Evolutionary conservation across 2,329 filamentous ascomycete species (phyloP).

Genomic region (Exophiala spinifera): DNA sequence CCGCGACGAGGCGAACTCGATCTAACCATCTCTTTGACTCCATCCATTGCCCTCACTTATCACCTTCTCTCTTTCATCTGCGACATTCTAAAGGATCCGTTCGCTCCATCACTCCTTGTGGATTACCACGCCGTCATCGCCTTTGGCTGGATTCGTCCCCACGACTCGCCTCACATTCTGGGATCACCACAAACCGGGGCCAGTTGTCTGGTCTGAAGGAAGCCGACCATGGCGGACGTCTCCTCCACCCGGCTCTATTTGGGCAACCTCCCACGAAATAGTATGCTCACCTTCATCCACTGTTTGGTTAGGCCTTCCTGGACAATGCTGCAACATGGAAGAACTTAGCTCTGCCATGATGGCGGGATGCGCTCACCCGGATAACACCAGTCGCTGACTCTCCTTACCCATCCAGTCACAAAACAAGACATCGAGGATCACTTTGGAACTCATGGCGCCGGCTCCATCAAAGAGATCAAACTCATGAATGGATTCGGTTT

Average conservation of each 20-base stretch:
- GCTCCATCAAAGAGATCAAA: constrained; percentile 98
- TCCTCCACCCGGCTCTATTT: constrained; percentile 94
- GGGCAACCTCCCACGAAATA: constrained; percentile 94
- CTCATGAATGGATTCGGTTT: constrained; percentile 99
- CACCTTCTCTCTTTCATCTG: not conserved
- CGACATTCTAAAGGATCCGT: not conserved
- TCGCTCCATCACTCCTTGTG: not conserved
- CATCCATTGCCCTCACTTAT: not conserved
- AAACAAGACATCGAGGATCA: constrained; percentile 96
- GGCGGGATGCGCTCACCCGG: constrained; percentile 17
- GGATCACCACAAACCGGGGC: not conserved
- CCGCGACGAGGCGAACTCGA: not conserved
- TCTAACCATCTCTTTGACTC: not conserved
- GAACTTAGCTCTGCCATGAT: constrained; percentile 18
- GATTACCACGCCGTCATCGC: not conserved
- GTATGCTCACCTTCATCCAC: constrained; percentile 54
- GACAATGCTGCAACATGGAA: constrained; percentile 23
- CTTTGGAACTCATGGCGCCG: constrained; percentile 92
- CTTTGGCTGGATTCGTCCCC: not conserved
- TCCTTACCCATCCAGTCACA: constrained; percentile 61
- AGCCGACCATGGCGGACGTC: constrained; percentile 72
- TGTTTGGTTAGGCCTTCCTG: constrained; percentile 21
- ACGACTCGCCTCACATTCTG: not conserved
- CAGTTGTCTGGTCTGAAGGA: not conserved
- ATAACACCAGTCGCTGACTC: constrained; percentile 24